These are phyloP conservation scores for Sequoia sempervirens DNA, from an alignment of 75 land plant genomes.

Conservation along the genomic window DNA sequence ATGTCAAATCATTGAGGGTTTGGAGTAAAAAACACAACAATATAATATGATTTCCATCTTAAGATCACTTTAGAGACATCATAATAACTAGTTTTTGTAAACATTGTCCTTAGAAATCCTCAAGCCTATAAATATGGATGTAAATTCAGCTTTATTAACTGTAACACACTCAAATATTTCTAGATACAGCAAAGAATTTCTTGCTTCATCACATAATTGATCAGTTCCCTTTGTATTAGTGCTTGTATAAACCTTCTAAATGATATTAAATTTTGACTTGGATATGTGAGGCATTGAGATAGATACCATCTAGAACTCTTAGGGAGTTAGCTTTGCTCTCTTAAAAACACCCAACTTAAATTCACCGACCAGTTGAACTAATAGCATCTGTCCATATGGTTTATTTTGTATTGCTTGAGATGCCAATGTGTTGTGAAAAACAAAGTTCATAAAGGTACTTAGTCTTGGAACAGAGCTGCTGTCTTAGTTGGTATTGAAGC, in stretches of 20 bases:
- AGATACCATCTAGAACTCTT: neutral
- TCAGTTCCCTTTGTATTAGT: neutral
- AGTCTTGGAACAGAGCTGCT: too few species aligned
- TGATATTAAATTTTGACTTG: neutral
- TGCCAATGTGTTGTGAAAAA: too few species aligned
- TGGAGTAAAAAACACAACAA: neutral
- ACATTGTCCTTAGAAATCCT: neutral
- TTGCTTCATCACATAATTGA: neutral
- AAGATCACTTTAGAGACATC: neutral
- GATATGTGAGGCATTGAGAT: neutral
- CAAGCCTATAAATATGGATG: neutral
- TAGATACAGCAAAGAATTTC: neutral
- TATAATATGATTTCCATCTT: neutral
- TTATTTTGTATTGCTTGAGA: too few species aligned
- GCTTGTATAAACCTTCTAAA: too few species aligned
- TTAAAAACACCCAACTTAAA: neutral
- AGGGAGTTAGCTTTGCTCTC: neutral
- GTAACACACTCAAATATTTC: neutral
- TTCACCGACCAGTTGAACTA: neutral
- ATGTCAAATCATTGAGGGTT: neutral
- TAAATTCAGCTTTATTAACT: neutral
- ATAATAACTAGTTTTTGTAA: neutral
- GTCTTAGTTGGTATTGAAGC: too few species aligned
- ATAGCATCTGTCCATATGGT: too few species aligned
- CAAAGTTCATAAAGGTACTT: too few species aligned